Base-by-base conservation (phyloP, 2,329 filamentous ascomycete genomes). In the Simplicillium sp. region DNA sequence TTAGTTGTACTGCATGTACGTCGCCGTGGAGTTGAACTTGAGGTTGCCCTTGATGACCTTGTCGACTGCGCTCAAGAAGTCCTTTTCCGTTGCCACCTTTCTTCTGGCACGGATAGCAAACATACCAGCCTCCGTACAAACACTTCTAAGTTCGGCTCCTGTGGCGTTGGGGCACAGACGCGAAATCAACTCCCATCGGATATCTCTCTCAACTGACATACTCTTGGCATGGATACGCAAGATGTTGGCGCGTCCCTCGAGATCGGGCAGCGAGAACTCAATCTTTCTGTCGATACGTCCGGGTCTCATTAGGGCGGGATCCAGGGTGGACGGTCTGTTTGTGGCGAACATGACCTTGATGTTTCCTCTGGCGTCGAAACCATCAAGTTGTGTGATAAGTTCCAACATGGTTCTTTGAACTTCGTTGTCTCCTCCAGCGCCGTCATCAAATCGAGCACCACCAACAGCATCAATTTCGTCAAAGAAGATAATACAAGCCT, bases 301-400 rank as follows among this genome's bases (percentile, higher is more conserved):
- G 11, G 90, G 90, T 68, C 90, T 78, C 88, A 97, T 96, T 49
- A 97, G 75, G 3, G 90, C 90, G n/a, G 90, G 90, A 59, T 97
- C 90, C 41, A 97, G 75, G 4, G 90, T 97, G 4, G 88, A 95
- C 3, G 90, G 90, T 62, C 90, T 77, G 75, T 97, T 97, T 60
- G 90, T 97, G 44, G 90, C 90, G 58, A 97, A 97, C 90, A 97
- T 97, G 65, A 97, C 90, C 68, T 97, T 97, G 75, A 97, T 97
- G 66, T 97, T 97, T 61, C 90, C 90, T 62, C 90, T 77, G 37
- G 88, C 86, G 58, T 97, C 90, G 70, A 97, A 97, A 48, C 90
- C 90, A 57, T 97, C 90, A 36, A 97, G 74, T 64, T 97, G 90
- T 29, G 90, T 97, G 58, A 97, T 97, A 40, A 97, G 75, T 61